Conservation (phyloP, 1,284 basidiomycete species). For the Ceratobasidium sp. region DNA sequence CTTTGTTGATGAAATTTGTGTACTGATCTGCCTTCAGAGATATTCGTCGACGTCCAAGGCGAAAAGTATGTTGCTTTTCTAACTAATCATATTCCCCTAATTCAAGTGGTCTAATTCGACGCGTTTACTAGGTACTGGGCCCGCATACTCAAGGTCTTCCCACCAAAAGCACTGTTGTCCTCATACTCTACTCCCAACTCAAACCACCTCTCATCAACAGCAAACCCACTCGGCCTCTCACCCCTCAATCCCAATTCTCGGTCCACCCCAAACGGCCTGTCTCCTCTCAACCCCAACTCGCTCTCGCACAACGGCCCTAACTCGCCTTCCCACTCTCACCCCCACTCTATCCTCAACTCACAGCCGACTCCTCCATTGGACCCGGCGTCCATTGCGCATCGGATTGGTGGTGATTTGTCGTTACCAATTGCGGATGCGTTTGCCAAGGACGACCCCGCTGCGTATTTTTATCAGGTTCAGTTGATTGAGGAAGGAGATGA, state of each 20-base stretch:
- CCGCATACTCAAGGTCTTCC: slow-evolving; percentile 75
- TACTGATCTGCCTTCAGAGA: slow-evolving; percentile 62
- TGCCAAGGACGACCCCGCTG: slow-evolving; percentile 77
- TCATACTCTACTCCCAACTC: slow-evolving; percentile 33
- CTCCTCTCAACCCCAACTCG: slow-evolving; percentile 48
- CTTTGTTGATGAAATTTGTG: background rate
- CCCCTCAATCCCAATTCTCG: slow-evolving; percentile 44
- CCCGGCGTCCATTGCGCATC: slow-evolving; percentile 59
- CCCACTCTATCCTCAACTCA: slow-evolving; percentile 22
- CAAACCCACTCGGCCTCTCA: slow-evolving; percentile 37
- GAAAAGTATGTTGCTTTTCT: slow-evolving; percentile 76
- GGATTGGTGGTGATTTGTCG: slow-evolving; percentile 82
- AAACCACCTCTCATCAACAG: slow-evolving; percentile 32
- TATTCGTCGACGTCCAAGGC: slow-evolving; percentile 84
- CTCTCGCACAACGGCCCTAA: slow-evolving; percentile 5
- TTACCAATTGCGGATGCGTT: slow-evolving; percentile 76
- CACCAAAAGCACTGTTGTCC: slow-evolving; percentile 64
- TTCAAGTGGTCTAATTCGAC: slow-evolving; percentile 52
- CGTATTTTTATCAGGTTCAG: slow-evolving; percentile 90
- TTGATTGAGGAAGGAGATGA: slow-evolving; percentile 75
- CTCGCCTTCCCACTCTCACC: slow-evolving; percentile 8
- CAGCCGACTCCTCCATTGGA: slow-evolving; percentile 1
- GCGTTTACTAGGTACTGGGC: slow-evolving; percentile 72
- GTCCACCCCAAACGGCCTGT: slow-evolving; percentile 40
- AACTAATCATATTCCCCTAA: slow-evolving; percentile 72